phyloP scores from a whole-genome alignment of 371 early-diverging fungal genomes.

The Circinella umbellata region DNA sequence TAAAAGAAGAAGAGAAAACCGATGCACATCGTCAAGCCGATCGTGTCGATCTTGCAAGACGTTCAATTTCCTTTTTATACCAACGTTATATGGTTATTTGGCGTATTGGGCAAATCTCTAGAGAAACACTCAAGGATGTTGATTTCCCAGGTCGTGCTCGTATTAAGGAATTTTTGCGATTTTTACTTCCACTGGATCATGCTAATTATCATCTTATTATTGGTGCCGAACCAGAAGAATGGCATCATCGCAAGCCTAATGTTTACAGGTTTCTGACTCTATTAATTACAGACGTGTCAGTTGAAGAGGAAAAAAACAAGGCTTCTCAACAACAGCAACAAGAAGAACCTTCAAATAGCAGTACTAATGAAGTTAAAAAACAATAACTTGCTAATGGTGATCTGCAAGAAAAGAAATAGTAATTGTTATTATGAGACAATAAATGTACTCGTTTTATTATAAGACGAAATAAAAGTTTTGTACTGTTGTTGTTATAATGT shows the following conservation, averaged over 20 bases:
- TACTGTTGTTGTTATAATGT: too few species aligned
- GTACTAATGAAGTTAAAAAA: background rate
- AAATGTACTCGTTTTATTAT: too few species aligned
- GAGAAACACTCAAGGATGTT: constrained; percentile 9
- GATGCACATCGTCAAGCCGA: background rate
- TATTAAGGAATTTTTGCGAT: background rate
- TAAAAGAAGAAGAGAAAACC: background rate
- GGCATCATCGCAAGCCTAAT: constrained; percentile 7
- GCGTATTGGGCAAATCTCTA: constrained; percentile 13
- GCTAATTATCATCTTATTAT: constrained; percentile 17
- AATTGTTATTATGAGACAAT: too few species aligned
- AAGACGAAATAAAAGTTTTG: too few species aligned
- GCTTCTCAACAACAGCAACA: background rate
- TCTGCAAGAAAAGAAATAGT: background rate
- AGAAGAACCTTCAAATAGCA: background rate
- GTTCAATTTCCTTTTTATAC: constrained; percentile 9
- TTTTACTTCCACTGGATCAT: constrained; percentile 1
- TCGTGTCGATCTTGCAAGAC: constrained; percentile 9
- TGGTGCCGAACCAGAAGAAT: background rate
- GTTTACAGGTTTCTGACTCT: constrained; percentile 12
- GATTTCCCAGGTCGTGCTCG: constrained; percentile 14
- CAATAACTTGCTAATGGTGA: background rate
- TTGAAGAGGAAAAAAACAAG: background rate
- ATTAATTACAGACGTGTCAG: background rate
- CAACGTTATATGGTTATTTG: constrained; percentile 18